Base-by-base conservation (phyloP, 2,329 filamentous ascomycete species). In the Trichoderma sp. region DNA sequence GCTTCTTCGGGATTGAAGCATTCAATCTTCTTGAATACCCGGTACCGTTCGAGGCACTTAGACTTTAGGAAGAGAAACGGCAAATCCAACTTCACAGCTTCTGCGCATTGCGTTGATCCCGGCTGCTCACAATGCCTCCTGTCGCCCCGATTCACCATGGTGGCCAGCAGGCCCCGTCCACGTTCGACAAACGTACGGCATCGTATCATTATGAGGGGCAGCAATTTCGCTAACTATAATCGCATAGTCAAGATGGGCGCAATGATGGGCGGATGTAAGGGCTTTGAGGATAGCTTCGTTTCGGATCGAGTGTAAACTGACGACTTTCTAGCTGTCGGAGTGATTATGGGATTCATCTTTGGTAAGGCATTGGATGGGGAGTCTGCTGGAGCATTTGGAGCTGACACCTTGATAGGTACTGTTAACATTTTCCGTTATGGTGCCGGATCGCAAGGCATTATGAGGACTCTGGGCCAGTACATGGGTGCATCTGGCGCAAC, bases 291-390 rank as follows among this genome's bases (percentile, higher is more conserved):
- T 55, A 39, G 36, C 9, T 5, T 12, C 7, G 39, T 36, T 67
- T 59, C 28, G 32, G 61, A 65, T 50, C n/a, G 53, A 13, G 20
- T 3, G 28, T 17, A 26, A 59, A 69, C 83, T 85, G 76, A 85
- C 74, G 20, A 70, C 43, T 15, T 34, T 66, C 26, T 73, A 98
- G 96, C 94, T 82, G 96, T 99, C 74, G 96, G 96, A 74, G 87
- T 93, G 67, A 97, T 97, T 80, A 98, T 99, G 84, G 96, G 96
- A 75, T 98, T 99, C 85, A 97, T 99, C 78, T 97, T 96, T 77
- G 96, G 95, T 97, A 86, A 65, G 86, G 77, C 70, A 63, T 47
- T 72, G 26, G 15, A 12, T 20, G 57, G 30, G 11, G 20, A 43
- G 26, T 23, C n/a, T 36, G 17, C 58, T 34, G 36, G 11, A 17